These are phyloP conservation scores for Omphalea diandra DNA, from an alignment of 441 rosid genomes.

Conservation along the genomic window DNA sequence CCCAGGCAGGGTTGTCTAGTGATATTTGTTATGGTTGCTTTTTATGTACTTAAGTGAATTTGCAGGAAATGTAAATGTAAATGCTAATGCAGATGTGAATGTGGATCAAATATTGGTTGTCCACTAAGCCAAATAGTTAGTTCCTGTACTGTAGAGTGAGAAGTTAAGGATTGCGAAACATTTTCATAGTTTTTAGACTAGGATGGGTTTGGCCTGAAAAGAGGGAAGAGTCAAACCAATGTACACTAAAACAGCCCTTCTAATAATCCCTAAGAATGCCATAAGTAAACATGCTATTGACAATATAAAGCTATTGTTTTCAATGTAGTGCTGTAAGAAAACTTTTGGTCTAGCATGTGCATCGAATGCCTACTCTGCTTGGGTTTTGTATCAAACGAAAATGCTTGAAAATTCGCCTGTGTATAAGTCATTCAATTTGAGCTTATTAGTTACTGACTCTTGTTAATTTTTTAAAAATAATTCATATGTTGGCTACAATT, in stretches of 20 bases:
- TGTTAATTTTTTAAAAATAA: neutral
- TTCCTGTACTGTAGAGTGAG: neutral
- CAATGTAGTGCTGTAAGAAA: neutral
- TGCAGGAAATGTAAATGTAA: no score
- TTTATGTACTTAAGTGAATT: slow-evolving; percentile 5
- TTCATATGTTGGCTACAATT: neutral
- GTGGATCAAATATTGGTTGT: no score
- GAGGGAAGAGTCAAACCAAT: neutral
- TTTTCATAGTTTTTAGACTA: neutral
- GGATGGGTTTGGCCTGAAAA: neutral
- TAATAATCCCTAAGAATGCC: neutral
- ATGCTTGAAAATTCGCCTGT: neutral
- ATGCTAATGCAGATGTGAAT: neutral
- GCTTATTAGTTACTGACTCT: neutral
- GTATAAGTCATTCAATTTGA: neutral
- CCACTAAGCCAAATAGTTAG: neutral
- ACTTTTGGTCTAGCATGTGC: neutral
- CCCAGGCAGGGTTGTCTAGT: slow-evolving; percentile 66
- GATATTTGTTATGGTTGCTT: neutral
- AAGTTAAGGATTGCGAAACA: neutral
- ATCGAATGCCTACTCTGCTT: neutral
- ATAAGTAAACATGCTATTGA: neutral
- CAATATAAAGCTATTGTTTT: neutral
- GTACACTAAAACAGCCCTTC: neutral
- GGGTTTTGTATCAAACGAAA: neutral